phyloP scores from a whole-genome alignment of 257 asterid species.

The Orobanche coerulescens region DNA sequence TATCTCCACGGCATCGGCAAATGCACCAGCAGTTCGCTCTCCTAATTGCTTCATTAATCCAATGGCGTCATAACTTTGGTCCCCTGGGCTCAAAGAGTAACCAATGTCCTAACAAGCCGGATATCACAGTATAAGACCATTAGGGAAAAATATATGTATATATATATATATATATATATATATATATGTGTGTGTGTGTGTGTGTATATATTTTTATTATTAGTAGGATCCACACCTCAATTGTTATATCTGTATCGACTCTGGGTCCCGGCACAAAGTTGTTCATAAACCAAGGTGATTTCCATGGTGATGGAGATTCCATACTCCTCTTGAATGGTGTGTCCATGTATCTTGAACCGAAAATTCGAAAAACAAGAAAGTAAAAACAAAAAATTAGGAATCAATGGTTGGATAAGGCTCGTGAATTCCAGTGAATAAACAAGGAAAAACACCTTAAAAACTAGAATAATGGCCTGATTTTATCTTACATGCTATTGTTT shows the following conservation, averaged over 20 bases:
- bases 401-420: neutral
- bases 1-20: constrained; percentile 81
- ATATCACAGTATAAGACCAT: neutral
- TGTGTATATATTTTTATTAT: constrained; percentile 23
- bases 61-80: constrained; percentile 67
- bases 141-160: neutral
- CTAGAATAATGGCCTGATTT: neutral
- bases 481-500: constrained; percentile 57
- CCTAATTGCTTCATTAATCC: constrained; percentile 88
- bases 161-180: no score
- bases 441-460: neutral
- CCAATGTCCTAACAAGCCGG: constrained; percentile 54
- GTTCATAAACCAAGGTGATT: constrained; percentile 84
- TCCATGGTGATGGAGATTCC: constrained; percentile 97
- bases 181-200: no score
- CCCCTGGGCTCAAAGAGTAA: constrained; percentile 63
- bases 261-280: constrained; percentile 61
- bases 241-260: constrained; percentile 60
- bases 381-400: neutral
- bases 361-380: neutral
- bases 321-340: constrained; percentile 66
- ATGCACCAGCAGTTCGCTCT: constrained; percentile 80
- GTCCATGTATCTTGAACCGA: constrained; percentile 42
- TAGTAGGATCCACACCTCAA: constrained; percentile 38
- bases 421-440: neutral